Evolutionary conservation across 2,329 filamentous ascomycete species (phyloP).

Genomic region (Colletotrichum lini): DNA sequence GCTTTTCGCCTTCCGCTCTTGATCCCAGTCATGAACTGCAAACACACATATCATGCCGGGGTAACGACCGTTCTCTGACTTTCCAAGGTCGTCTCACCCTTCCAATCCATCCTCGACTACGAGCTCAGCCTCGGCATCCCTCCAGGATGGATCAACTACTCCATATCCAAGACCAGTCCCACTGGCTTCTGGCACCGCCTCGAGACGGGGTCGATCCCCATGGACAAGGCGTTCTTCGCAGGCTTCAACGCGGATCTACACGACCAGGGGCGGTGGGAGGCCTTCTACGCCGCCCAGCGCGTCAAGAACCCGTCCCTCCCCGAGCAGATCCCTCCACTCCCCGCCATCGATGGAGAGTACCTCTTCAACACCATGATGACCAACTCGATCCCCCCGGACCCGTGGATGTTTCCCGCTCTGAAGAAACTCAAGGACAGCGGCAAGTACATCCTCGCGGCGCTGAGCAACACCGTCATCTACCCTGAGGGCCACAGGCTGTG

Average conservation of each 20-base stretch:
- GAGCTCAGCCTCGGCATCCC: slow-evolving; percentile 84
- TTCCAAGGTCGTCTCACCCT: slow-evolving; percentile 87
- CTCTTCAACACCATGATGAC: slow-evolving; percentile 96
- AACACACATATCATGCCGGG: neutral
- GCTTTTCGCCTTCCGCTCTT: slow-evolving; percentile 18
- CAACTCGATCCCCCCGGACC: slow-evolving; percentile 78
- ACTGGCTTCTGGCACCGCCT: slow-evolving; percentile 89
- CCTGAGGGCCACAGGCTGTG: slow-evolving; percentile 80
- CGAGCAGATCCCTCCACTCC: slow-evolving; percentile 71
- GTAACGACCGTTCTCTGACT: slow-evolving; percentile 1
- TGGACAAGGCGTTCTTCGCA: slow-evolving; percentile 82
- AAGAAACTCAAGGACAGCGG: slow-evolving; percentile 75
- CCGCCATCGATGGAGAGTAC: slow-evolving; percentile 80
- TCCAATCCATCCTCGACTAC: slow-evolving; percentile 94
- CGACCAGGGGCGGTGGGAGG: slow-evolving; percentile 75
- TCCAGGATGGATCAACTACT: slow-evolving; percentile 91
- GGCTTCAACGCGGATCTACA: slow-evolving; percentile 83
- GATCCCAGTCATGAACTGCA: neutral
- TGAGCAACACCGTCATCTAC: slow-evolving; percentile 93
- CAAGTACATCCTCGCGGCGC: slow-evolving; percentile 81
- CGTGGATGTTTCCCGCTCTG: slow-evolving; percentile 90
- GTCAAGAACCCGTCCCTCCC: slow-evolving; percentile 58
- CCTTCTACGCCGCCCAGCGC: slow-evolving; percentile 68
- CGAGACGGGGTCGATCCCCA: slow-evolving; percentile 84
- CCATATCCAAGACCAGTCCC: slow-evolving; percentile 84